Evolutionary conservation across 2,329 filamentous ascomycete species (phyloP), one percentile per base, ranked within the genome.

Genomic region (Niveomyces coronatus): DNA sequence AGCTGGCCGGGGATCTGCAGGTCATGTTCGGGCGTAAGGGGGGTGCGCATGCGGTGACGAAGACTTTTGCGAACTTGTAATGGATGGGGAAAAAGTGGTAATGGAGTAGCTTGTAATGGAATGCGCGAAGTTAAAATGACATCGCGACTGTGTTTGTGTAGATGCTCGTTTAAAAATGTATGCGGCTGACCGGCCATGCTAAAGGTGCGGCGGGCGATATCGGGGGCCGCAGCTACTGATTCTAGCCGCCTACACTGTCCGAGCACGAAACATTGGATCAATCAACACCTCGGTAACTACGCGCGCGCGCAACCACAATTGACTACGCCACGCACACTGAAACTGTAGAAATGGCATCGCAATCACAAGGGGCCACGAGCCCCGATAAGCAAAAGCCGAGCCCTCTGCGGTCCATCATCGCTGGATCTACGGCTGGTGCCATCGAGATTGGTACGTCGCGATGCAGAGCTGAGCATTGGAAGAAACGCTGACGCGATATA

Each of bases 381-480:
- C 33, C 39, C 28, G 36, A 42, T 9, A 55, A 58, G 45, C 71
- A 70, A 55, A 57, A 58, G 63, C 85, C 88, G 32, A 94, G 84
- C 54, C 76, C 84, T 34, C 62, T 94, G 56, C 84, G 91, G 49
- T 94, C 87, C 43, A 85, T 96, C 51, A 70, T 96, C 51, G 91
- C 91, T 40, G 91, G 91, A 46, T 85, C 86, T 40, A 84, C 83
- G n/a, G 91, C 89, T 39, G 91, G 91, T 53, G 91, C 88, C 39
- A 75, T 96, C 48, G 89, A 98, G 65, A 96, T 96, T 59, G 78
- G 84, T 88, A 67, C 50, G 64, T 50, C 18, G 9, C 19, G n/a
- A n/a, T 31, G 24, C 31, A 28, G 19, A 3, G 19, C 9, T 15
- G 15, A 17, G 26, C 16, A 22, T n/a, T 9, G 10, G 15, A 13